Evolutionary conservation across 768 basidiomycete species (phyloP).

Genomic region (Rhizopogon vinicolor): DNA sequence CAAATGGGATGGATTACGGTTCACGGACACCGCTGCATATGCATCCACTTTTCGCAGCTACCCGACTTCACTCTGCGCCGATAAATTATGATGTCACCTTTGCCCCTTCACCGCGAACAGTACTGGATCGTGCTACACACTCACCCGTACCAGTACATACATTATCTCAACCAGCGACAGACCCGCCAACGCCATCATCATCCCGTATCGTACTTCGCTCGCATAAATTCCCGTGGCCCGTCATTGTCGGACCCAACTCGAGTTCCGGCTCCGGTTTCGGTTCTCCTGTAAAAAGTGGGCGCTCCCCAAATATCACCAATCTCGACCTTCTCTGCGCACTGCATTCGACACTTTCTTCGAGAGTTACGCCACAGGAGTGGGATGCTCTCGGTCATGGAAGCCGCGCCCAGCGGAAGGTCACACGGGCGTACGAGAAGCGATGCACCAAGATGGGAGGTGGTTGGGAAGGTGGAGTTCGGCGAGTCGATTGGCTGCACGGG

Average conservation of each 20-base stretch:
- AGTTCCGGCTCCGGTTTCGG: slow-evolving; percentile 21
- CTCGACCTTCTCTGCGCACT: slow-evolving; percentile 59
- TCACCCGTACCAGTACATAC: slow-evolving; percentile 50
- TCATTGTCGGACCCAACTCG: slow-evolving; percentile 38
- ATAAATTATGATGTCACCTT: slow-evolving; percentile 57
- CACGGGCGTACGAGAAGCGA: slow-evolving; percentile 58
- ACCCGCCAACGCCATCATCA: slow-evolving; percentile 46
- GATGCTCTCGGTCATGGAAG: slow-evolving; percentile 50
- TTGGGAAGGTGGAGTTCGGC: slow-evolving; percentile 65
- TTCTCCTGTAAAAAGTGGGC: slow-evolving; percentile 13
- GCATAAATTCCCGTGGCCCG: slow-evolving; percentile 58
- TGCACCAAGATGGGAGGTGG: slow-evolving; percentile 61
- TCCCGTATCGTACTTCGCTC: slow-evolving; percentile 48
- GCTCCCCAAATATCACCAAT: slow-evolving; percentile 44
- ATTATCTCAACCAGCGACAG: slow-evolving; percentile 59
- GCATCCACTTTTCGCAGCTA: slow-evolving; percentile 60
- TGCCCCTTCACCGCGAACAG: slow-evolving; percentile 52
- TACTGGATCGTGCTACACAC: slow-evolving; percentile 52
- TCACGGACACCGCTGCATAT: slow-evolving; percentile 40
- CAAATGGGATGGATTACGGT: slow-evolving; percentile 21
- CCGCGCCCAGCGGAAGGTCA: slow-evolving; percentile 52
- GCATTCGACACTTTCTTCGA: slow-evolving; percentile 48
- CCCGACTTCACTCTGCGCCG: slow-evolving; percentile 51
- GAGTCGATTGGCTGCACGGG: slow-evolving; percentile 62
- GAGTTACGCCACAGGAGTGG: slow-evolving; percentile 67